Base-by-base conservation (phyloP, 345 rosid genomes). In the Anastatica hierochuntica region DNA sequence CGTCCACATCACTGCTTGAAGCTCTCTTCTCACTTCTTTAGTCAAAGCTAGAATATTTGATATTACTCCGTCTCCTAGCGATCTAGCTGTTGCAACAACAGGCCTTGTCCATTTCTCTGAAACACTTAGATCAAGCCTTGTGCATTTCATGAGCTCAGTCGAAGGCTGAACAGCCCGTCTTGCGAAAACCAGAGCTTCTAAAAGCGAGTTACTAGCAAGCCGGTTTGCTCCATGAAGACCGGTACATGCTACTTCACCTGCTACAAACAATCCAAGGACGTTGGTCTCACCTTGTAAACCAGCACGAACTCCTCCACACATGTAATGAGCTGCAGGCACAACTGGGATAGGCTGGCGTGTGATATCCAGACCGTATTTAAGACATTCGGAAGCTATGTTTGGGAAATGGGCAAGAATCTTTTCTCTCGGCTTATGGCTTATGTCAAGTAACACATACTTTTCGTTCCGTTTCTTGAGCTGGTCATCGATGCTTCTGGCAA, bases 171-270 rank as follows among this genome's bases (percentile, higher is more conserved):
- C 98, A 8, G 96, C 94, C 47, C 98, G 77, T 56, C 82, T 78
- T 2, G 96, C 98, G 54, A 90, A 90, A 60, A 90, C 96, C 48
- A 90, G 78, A 23, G 96, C 98, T 84, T 90, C 96, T 12, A 90
- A 81, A 76, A 90, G 73, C 19, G 98, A 90, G 70, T 90, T 90
- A 66, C 98, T 90, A 27, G 98, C 98, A 30, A 90, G 85, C 62
- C 95, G 77, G 70, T 90, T 90, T 15, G 98, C 98, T 20, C 98
- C 98, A 19, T 90, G 98, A 63, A 90, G 74, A 43, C 98, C 98
- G 1, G 96, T 90, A 72, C 98, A 87, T 0, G 94, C 98, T 50
- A 90, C 98, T 75, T 90, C 98, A 47, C 96, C 98, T 1, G 98
- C 96, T 62, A 87, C 98, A 56, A 80, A 90, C 48, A 90, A 76